These are phyloP conservation scores for Coprinellus micaceus DNA, from an alignment of 768 basidiomycete genomes.

Conservation along the genomic window DNA sequence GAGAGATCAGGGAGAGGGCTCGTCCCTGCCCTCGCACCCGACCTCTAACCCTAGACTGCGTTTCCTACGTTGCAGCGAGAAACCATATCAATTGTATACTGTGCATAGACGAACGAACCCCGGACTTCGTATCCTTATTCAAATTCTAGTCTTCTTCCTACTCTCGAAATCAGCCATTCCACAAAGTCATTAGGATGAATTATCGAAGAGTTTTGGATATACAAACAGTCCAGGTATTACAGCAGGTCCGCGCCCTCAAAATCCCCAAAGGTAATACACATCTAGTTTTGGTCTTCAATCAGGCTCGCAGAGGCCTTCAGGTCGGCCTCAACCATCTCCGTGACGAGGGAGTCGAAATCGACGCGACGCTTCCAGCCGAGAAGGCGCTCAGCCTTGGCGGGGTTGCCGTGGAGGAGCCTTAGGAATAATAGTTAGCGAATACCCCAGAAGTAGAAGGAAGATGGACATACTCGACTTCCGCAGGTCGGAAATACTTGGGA, in stretches of 20 bases:
- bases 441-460: neutral
- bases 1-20: slow-evolving; percentile 66
- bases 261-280: neutral
- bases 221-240: neutral
- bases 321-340: slow-evolving; percentile 89
- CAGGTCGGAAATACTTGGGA: slow-evolving; percentile 87
- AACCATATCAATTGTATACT: too few species aligned
- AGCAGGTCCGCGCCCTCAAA: neutral
- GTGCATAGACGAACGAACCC: too few species aligned
- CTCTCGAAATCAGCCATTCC: too few species aligned
- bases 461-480: slow-evolving; percentile 83
- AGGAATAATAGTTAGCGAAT: slow-evolving; percentile 9
- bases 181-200: neutral
- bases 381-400: slow-evolving; percentile 81
- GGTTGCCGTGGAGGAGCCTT: slow-evolving; percentile 82
- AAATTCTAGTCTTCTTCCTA: too few species aligned
- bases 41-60: too few species aligned
- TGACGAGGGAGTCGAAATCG: slow-evolving; percentile 78
- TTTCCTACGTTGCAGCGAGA: too few species aligned
- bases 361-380: slow-evolving; percentile 91
- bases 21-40: neutral
- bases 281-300: slow-evolving; percentile 80
- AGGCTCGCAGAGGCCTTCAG: slow-evolving; percentile 68
- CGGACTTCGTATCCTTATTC: too few species aligned
- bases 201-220: neutral